Evolutionary conservation across 1,139 yeast species (phyloP).

Genomic region (Blastobotrys capitulatus): DNA sequence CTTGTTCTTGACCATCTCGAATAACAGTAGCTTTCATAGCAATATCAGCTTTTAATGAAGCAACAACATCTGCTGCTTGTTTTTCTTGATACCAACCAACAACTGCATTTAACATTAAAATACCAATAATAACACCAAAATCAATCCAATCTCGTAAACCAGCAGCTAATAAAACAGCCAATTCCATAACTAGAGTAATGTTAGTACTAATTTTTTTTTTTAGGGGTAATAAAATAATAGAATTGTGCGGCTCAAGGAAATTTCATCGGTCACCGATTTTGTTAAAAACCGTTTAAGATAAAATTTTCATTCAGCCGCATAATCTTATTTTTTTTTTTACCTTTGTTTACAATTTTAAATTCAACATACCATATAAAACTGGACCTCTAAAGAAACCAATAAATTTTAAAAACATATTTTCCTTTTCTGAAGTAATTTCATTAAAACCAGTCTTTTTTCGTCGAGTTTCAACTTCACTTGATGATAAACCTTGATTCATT

Average conservation of each 20-base stretch:
- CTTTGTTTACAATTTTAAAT: not conserved
- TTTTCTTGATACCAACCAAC: conserved; percentile 68
- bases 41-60: conserved; percentile 86
- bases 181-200: conserved; percentile 49
- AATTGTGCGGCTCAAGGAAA: not conserved
- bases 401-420: conserved; percentile 53
- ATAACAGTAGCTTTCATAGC: conserved; percentile 84
- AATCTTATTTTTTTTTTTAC: not conserved
- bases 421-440: conserved; percentile 58
- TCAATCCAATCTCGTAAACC: conserved; percentile 70
- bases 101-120: conserved; percentile 48
- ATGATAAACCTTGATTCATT: conserved; percentile 48
- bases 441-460: conserved; percentile 59
- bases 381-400: conserved; percentile 62
- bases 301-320: not conserved
- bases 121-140: conserved; percentile 63
- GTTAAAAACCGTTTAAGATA: too few species aligned
- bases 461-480: conserved; percentile 50
- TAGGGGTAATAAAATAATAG: too few species aligned
- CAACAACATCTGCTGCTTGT: conserved; percentile 95
- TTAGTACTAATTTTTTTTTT: too few species aligned
- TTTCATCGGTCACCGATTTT: not conserved
- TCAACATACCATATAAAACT: conserved; percentile 43
- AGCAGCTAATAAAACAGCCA: conserved; percentile 61
- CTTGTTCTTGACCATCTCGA: conserved; percentile 75